Evolutionary conservation across 2,329 filamentous ascomycete genomes (phyloP).

Genomic region (Pyricularia pennisetigena): DNA sequence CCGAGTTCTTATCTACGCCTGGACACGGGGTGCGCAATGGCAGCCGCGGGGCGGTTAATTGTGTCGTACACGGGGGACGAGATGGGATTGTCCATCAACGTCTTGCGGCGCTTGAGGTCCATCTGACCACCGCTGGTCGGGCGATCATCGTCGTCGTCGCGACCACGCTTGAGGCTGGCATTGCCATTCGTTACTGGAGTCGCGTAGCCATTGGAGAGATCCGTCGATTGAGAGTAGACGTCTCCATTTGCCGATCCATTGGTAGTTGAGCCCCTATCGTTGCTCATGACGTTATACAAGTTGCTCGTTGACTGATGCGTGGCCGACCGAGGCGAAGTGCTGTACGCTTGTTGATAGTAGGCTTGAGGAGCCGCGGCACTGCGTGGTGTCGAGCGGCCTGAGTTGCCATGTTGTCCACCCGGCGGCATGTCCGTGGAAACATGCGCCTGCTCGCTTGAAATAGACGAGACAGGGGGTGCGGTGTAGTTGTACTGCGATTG

Average conservation of each 20-base stretch:
- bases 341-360: slow-evolving; percentile 69
- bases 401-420: slow-evolving; percentile 67
- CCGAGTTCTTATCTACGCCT: not conserved
- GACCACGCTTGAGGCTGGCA: slow-evolving; percentile 29
- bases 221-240: slow-evolving; percentile 58
- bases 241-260: slow-evolving; percentile 60
- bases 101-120: slow-evolving; percentile 26
- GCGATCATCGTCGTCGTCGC: slow-evolving; percentile 33
- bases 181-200: slow-evolving; percentile 57
- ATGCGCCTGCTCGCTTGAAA: slow-evolving; percentile 65
- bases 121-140: slow-evolving; percentile 17
- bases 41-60: slow-evolving; percentile 15
- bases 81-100: slow-evolving; percentile 19
- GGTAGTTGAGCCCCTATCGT: slow-evolving; percentile 50
- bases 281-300: slow-evolving; percentile 83
- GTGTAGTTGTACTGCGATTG: slow-evolving; percentile 68
- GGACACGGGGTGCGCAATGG: slow-evolving; percentile 14
- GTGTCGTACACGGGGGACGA: slow-evolving; percentile 20
- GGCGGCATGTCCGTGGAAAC: slow-evolving; percentile 76
- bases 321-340: slow-evolving; percentile 60
- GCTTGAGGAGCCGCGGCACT: slow-evolving; percentile 62
- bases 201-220: slow-evolving; percentile 56
- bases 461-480: slow-evolving; percentile 52
- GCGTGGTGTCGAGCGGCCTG: slow-evolving; percentile 77
- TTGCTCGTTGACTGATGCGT: slow-evolving; percentile 61